Evolutionary conservation across 164 flowering plant species (phyloP), one percentile per base, ranked within the genome.

Genomic region (Magnolia officinalis): DNA sequence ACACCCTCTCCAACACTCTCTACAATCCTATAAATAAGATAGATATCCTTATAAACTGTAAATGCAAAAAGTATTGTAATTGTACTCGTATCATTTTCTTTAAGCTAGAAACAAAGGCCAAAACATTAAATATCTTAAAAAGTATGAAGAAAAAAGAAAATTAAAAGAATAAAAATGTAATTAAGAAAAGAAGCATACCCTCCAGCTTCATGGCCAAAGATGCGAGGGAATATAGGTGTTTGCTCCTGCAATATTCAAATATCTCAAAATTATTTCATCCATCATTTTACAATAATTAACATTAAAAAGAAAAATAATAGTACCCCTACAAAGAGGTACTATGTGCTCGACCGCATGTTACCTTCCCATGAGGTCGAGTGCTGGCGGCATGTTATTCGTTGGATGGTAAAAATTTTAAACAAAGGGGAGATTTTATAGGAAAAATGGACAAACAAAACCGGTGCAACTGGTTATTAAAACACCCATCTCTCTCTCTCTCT

Each of bases 1-100:
- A 90, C 91, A 1, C 89, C 91, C 77, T 88, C 86, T 10, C 90
- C 94, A 0, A 90, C 89, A 70, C 94, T 90, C 29, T 26, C 91
- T 6, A 90, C 88, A 70, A 87, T 83, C 80, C 90, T 90, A 67
- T 18, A 51, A 19, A 31, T 37, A 37, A 37, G 29, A 26, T 26
- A 26, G 29, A 26, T 2, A 26, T 26, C 29, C 29, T 4, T 37
- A 37, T 5, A 37, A 37, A 37, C 6, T 5, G 45, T 37, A 3
- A 37, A 37, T 37, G 45, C 45, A 37, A 37, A 37, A 37, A 37
- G 29, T 37, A 37, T 37, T 3, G 6, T 37, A 4, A 37, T 37
- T 37, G 45, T 37, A 37, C 0, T 37, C 0, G 45, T 37, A 37
- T 37, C 6, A 37, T 37, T 37, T 37, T 37, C 45, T 37, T 26